phyloP scores from a whole-genome alignment of 2,329 filamentous ascomycete species.

The Ophiocordyceps unilateralis region DNA sequence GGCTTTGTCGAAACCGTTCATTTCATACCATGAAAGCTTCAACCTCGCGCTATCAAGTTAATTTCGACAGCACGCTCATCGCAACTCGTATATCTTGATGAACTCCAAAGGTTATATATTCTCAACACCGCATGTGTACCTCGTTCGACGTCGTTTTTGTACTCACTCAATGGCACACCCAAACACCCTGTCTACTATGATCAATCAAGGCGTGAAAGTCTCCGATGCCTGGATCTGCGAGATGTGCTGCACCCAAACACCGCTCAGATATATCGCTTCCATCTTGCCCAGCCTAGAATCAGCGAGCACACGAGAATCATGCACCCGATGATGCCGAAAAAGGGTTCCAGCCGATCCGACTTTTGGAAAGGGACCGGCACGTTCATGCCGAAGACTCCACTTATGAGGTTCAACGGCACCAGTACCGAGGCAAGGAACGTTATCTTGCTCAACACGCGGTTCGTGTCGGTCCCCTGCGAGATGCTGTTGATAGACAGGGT shows the following conservation, averaged over 20 bases:
- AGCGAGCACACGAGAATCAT: constrained; percentile 35
- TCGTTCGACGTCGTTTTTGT: too few relatives aligned
- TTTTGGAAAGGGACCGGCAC: constrained; percentile 50
- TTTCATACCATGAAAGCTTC: too few relatives aligned
- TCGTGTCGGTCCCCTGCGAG: constrained; percentile 71
- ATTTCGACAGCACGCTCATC: too few relatives aligned
- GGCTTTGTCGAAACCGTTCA: too few relatives aligned
- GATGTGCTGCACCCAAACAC: not conserved
- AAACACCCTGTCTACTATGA: not conserved
- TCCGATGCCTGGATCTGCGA: too few relatives aligned
- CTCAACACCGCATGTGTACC: too few relatives aligned
- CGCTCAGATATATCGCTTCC: constrained; percentile 26
- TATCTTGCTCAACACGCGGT: constrained; percentile 83
- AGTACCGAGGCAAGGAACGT: constrained; percentile 87
- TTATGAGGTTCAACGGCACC: constrained; percentile 89
- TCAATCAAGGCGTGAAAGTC: too few relatives aligned
- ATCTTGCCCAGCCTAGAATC: constrained; percentile 27
- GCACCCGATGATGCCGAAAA: constrained; percentile 31
- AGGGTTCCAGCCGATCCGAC: constrained; percentile 33
- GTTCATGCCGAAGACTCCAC: constrained; percentile 79
- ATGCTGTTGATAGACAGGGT: constrained; percentile 88
- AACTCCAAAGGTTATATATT: too few relatives aligned
- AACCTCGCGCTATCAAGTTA: too few relatives aligned
- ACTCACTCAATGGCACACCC: not conserved
- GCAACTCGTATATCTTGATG: too few relatives aligned